Evolutionary conservation across 805 yeast genomes (phyloP), one percentile per base, ranked within the genome.

Genomic region (Metschnikowia picachoensis): DNA sequence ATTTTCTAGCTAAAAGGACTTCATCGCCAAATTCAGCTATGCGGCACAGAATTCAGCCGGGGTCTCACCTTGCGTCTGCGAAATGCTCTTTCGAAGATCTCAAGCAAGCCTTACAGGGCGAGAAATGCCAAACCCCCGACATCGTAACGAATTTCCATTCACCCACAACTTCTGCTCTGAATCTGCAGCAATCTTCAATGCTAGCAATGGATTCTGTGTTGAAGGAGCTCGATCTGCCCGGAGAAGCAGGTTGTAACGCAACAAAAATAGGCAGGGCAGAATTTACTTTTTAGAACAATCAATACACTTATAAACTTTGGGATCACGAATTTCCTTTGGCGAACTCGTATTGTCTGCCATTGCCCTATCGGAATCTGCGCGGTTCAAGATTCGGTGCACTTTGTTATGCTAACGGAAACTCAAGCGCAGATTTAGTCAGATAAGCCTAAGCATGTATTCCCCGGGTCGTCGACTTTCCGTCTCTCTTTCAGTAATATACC

Each of bases 51-150:
- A 14, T 31, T 10, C 25, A 31, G n/a, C 16, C 15, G 8, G 41
- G 37, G 33, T 32, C 46, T 8, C 39, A 29, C 13, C 40, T 44
- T 13, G 10, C 37, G 9, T 48, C 54, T 2, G 29, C 44, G 16
- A 51, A 35, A 9, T 29, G 41, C 16, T 45, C 48, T 8, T 45
- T 40, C 28, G 48, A 45, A 36, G 43, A 47, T 33, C 41, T 44
- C 30, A 30, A 20, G 17, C 49, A 38, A 35, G 37, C 48, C 6
- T 37, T 56, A 30, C 44, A 44, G 4, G 59, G 59, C 14, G 53
- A 49, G 16, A 47, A 48, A 27, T 56, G 59, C 46, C 44, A 43
- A 20, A 45, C 57, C 2, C 59, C 59, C 2, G 57, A 54, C 17
- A 48, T 48, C 9, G 57, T 56, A 11, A 48, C 57, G 8, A 43